phyloP scores from a whole-genome alignment of 352 stramenopile species.

The Salisapilia sapeloensis region DNA sequence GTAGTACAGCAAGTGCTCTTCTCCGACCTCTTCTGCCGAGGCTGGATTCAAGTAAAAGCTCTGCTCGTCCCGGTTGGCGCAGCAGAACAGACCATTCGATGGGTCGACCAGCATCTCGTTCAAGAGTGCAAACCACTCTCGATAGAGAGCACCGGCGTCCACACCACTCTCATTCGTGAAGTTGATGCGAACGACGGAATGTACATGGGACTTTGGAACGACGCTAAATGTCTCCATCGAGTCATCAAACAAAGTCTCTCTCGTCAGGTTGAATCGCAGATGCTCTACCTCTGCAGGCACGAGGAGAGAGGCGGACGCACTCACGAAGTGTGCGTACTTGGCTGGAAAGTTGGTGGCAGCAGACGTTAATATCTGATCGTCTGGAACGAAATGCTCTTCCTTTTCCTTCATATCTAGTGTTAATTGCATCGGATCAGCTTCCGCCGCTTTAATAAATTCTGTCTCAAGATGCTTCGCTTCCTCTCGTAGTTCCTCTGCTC shows the following conservation, averaged over 20 bases:
- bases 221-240: conserved; percentile 40
- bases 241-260: conserved; percentile 37
- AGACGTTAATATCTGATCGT: conserved; percentile 15
- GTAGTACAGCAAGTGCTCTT: conserved; percentile 56
- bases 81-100: conserved; percentile 29
- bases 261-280: conserved; percentile 43
- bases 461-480: too few species aligned
- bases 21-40: conserved; percentile 29
- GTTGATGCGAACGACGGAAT: conserved; percentile 51
- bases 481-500: too few species aligned
- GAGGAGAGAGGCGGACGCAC: conserved; percentile 36
- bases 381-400: too few species aligned
- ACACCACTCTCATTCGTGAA: conserved; percentile 71
- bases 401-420: too few species aligned
- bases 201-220: conserved; percentile 32
- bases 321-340: conserved; percentile 64
- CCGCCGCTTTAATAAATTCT: too few species aligned
- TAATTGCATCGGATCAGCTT: too few species aligned
- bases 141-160: conserved; percentile 72
- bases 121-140: conserved; percentile 80
- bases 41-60: conserved; percentile 47
- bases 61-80: conserved; percentile 29
- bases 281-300: conserved; percentile 49
- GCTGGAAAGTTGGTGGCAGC: conserved; percentile 36
- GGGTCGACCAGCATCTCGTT: conserved; percentile 33